phyloP scores from a whole-genome alignment of 352 stramenopile genomes.

The Labyrinthula sp. region DNA sequence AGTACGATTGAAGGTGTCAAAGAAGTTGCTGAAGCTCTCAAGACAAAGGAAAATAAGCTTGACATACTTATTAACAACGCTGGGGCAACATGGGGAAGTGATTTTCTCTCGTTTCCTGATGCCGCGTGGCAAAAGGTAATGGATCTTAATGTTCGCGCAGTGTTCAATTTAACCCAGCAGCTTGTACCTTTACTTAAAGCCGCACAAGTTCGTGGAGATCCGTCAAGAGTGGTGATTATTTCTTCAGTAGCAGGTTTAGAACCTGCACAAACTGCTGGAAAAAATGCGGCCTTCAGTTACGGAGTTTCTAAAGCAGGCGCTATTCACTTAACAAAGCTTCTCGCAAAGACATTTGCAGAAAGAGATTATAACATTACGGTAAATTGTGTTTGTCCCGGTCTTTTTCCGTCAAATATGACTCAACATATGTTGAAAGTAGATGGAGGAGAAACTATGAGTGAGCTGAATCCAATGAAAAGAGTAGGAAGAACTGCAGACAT shows the following conservation, averaged over 20 bases:
- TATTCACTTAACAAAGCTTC: conserved; percentile 70
- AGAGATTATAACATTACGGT: conserved; percentile 63
- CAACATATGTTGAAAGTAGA: conserved; percentile 11
- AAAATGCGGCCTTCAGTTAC: conserved; percentile 69
- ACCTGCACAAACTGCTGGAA: conserved; percentile 41
- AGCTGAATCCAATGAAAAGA: conserved; percentile 52
- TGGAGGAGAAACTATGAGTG: conserved; percentile 39
- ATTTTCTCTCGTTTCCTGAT: conserved; percentile 43
- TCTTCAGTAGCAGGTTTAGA: conserved; percentile 45
- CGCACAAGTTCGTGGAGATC: conserved; percentile 38
- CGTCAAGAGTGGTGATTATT: conserved; percentile 47
- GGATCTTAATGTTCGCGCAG: conserved; percentile 75
- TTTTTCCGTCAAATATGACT: conserved; percentile 25
- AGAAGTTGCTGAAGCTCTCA: conserved; percentile 48
- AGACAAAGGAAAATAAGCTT: conserved; percentile 46
- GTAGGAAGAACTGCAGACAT: conserved; percentile 67
- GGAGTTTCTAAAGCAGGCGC: conserved; percentile 76
- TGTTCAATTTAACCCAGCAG: conserved; percentile 71
- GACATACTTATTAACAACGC: conserved; percentile 86
- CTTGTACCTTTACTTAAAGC: conserved; percentile 62
- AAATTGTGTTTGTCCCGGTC: conserved; percentile 62
- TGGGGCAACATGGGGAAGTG: conserved; percentile 43
- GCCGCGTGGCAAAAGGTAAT: conserved; percentile 67
- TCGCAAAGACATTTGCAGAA: conserved; percentile 57
- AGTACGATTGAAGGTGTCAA: conserved; percentile 52